Percentiles rank a stretch among this genome's conserved stretches.
Conservation (phyloP, 1,284 basidiomycete species). For the Gymnopus androsaceus region DNA sequence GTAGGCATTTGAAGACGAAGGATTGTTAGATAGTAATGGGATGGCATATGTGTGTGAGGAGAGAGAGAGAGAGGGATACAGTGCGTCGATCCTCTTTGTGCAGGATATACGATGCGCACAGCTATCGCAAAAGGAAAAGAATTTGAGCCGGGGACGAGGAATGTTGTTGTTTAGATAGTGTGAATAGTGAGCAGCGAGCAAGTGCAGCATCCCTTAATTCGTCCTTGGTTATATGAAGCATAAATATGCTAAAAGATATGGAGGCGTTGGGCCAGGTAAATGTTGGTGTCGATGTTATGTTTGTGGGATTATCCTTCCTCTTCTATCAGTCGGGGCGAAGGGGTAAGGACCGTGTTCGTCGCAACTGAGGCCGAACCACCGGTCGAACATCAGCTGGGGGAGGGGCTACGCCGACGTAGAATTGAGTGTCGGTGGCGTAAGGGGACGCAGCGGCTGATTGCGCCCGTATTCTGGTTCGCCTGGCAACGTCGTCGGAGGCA, state of each 20-base stretch:
- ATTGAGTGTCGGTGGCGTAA: not conserved
- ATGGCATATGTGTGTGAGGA: too few species aligned
- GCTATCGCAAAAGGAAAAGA: not conserved
- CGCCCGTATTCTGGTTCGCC: slow-evolving; percentile 11
- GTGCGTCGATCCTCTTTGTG: too few species aligned
- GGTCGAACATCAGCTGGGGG: not conserved
- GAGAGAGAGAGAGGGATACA: too few species aligned
- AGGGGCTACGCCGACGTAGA: not conserved
- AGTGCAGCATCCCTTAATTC: not conserved
- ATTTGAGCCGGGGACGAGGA: not conserved
- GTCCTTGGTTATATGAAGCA: not conserved
- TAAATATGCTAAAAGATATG: slow-evolving; percentile 7
- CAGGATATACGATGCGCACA: too few species aligned
- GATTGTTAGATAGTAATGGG: not conserved
- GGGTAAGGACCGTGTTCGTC: slow-evolving; percentile 13
- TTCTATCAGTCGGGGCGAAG: slow-evolving; percentile 12
- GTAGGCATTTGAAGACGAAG: not conserved
- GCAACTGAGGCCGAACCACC: slow-evolving; percentile 6
- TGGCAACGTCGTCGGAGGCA: slow-evolving; percentile 18
- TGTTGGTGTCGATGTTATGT: not conserved
- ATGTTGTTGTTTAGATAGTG: not conserved
- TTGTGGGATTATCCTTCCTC: not conserved
- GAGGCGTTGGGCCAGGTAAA: not conserved
- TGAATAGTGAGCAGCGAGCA: not conserved
- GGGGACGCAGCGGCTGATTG: slow-evolving; percentile 7